Percentiles rank a stretch among this genome's conserved stretches.
Evolutionary conservation across 2,329 filamentous ascomycete species (phyloP).

Genomic region (Penicillium nordicum): DNA sequence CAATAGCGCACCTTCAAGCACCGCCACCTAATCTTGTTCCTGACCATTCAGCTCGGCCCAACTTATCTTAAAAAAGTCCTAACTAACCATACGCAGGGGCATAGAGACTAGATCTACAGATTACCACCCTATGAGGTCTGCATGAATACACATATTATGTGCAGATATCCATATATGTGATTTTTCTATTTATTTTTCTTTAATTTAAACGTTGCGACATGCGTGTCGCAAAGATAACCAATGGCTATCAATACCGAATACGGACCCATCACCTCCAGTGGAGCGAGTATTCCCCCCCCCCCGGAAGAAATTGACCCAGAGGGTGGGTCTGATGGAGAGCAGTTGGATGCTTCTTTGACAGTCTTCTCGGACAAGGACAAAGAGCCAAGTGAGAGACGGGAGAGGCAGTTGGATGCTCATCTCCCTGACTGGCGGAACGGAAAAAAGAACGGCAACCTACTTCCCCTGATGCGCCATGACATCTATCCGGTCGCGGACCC

Average conservation of each 20-base stretch:
- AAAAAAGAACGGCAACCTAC: constrained; percentile 36
- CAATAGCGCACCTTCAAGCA: neutral
- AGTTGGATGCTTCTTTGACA: constrained; percentile 45
- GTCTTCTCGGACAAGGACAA: constrained; percentile 29
- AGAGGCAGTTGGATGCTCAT: constrained; percentile 43
- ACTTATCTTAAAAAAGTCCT: neutral
- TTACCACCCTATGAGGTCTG: neutral
- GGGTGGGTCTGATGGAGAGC: constrained; percentile 39
- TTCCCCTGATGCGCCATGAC: constrained; percentile 26
- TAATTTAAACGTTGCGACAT: constrained; percentile 6
- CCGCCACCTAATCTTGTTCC: neutral
- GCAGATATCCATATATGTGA: neutral
- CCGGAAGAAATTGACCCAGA: constrained; percentile 19
- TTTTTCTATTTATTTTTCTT: neutral
- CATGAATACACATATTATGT: neutral
- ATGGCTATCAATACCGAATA: constrained; percentile 11
- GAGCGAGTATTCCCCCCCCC: constrained; percentile 2
- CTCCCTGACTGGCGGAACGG: constrained; percentile 39
- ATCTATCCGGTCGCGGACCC: constrained; percentile 7
- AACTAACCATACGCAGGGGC: too few relatives aligned
- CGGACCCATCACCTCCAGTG: constrained; percentile 25
- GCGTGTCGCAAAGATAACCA: constrained; percentile 6
- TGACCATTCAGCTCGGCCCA: neutral
- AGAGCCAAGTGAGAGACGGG: constrained; percentile 28
- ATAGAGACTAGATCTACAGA: too few relatives aligned